Evolutionary conservation across 108 stramenopile genomes (phyloP).

Genomic region (Pseudonitzschia multiseries): DNA sequence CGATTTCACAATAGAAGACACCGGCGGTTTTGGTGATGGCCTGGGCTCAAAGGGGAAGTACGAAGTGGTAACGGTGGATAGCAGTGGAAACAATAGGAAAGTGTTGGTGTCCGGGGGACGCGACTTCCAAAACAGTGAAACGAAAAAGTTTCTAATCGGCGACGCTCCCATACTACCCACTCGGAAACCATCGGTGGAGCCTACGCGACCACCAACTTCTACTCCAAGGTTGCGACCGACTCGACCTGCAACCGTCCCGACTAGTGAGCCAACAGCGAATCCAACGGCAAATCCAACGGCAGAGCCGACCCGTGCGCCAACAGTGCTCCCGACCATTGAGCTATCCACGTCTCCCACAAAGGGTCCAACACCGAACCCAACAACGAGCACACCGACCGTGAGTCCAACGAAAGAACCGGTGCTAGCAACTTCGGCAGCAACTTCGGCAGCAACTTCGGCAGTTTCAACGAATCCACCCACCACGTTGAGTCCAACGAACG

Average conservation of each 20-base stretch:
- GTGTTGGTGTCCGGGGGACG: neutral
- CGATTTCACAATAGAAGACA: slow-evolving; percentile 11
- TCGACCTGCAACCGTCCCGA: neutral
- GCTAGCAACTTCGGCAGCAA: neutral
- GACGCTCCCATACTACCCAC: neutral
- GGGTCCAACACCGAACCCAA: neutral
- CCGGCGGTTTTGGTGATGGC: slow-evolving; percentile 13
- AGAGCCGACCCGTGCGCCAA: neutral
- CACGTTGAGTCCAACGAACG: neutral
- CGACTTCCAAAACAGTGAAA: neutral
- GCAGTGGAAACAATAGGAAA: neutral
- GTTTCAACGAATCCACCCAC: neutral
- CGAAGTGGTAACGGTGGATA: slow-evolving; percentile 2
- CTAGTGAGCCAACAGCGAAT: neutral
- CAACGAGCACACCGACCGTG: neutral
- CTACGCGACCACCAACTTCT: neutral
- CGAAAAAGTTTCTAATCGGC: neutral
- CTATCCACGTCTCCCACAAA: neutral
- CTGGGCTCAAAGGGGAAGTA: slow-evolving; percentile 4
- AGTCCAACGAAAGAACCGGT: neutral
- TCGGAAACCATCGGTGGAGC: neutral
- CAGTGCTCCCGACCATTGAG: neutral
- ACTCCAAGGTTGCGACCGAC: neutral
- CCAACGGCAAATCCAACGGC: neutral
- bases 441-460: neutral